A percentile compares a stretch with the other conserved stretches of the same genome.
These are phyloP conservation scores for Xylaria grammica DNA, from an alignment of 495 filamentous ascomycete genomes.

Conservation along the genomic window DNA sequence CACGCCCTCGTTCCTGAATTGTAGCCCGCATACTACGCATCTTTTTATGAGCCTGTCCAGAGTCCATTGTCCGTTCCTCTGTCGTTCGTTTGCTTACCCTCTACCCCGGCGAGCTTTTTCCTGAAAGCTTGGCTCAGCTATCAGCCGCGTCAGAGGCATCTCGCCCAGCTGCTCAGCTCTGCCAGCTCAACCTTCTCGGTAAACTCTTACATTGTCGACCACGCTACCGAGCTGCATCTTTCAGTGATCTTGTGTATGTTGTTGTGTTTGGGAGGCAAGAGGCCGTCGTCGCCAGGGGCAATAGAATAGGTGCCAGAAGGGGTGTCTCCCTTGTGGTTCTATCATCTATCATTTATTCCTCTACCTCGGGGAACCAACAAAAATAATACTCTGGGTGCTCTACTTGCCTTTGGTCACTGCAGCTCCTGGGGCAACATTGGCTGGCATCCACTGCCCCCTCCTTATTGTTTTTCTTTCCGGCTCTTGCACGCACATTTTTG, in stretches of 20 bases:
- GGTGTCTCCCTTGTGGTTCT: not conserved
- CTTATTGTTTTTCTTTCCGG: not conserved
- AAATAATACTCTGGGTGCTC: not conserved
- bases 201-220: conserved; percentile 10
- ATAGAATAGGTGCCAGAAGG: not conserved
- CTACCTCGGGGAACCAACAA: conserved; percentile 6
- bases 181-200: not conserved
- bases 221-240: conserved; percentile 9
- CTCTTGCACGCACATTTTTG: not conserved
- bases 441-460: not conserved
- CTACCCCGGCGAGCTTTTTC: not conserved
- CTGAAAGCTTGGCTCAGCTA: not conserved
- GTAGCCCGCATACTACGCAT: not conserved
- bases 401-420: not conserved
- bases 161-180: not conserved
- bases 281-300: not conserved
- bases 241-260: not conserved
- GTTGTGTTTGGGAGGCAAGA: conserved; percentile 20
- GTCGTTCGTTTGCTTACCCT: conserved; percentile 15
- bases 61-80: not conserved
- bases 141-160: not conserved
- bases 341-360: not conserved
- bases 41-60: not conserved
- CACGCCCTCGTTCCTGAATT: not conserved
- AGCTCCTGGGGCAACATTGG: not conserved